phyloP scores from a whole-genome alignment of 106 monocot species.

The Posidonia australis region DNA sequence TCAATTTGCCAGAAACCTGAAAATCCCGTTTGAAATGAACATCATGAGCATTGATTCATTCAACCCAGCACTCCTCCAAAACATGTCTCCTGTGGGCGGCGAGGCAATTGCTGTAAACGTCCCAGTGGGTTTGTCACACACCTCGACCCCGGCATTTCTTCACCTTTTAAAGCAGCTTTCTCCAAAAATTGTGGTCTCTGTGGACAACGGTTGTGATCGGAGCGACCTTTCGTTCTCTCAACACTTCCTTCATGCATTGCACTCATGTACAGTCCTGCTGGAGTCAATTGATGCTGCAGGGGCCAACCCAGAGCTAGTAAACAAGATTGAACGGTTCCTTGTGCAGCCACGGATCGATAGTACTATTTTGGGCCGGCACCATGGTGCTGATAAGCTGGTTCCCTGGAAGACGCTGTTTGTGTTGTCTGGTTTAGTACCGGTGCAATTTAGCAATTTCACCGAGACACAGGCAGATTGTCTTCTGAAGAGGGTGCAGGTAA shows the following conservation, averaged over 20 bases:
- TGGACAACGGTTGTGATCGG: slow-evolving; percentile 55
- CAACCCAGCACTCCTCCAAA: slow-evolving; percentile 32
- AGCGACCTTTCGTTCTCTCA: slow-evolving; percentile 56
- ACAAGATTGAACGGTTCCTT: slow-evolving; percentile 64
- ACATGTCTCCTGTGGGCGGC: slow-evolving; percentile 8
- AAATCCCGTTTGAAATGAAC: slow-evolving; percentile 69
- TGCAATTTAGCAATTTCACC: slow-evolving; percentile 83
- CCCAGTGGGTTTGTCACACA: slow-evolving; percentile 28
- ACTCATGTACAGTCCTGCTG: slow-evolving; percentile 45
- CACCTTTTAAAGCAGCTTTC: slow-evolving; percentile 60
- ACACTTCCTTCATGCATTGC: slow-evolving; percentile 56
- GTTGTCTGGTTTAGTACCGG: slow-evolving; percentile 41
- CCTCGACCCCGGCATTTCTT: slow-evolving; percentile 28
- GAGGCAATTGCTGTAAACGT: slow-evolving; percentile 77
- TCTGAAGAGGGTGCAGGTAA: too few species aligned
- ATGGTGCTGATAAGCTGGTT: slow-evolving; percentile 30
- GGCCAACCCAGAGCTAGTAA: slow-evolving; percentile 31
- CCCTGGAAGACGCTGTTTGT: slow-evolving; percentile 49
- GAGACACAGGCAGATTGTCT: too few species aligned
- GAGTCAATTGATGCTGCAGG: slow-evolving; percentile 85
- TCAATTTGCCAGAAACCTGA: slow-evolving; percentile 57
- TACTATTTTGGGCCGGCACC: slow-evolving; percentile 32
- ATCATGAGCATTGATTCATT: slow-evolving; percentile 50
- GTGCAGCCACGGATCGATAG: slow-evolving; percentile 63
- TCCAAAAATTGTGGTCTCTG: slow-evolving; percentile 65